Evolutionary conservation across 2,329 filamentous ascomycete species (phyloP), one percentile per base, ranked within the genome.

Genomic region (Paraconiothyrium sp.): DNA sequence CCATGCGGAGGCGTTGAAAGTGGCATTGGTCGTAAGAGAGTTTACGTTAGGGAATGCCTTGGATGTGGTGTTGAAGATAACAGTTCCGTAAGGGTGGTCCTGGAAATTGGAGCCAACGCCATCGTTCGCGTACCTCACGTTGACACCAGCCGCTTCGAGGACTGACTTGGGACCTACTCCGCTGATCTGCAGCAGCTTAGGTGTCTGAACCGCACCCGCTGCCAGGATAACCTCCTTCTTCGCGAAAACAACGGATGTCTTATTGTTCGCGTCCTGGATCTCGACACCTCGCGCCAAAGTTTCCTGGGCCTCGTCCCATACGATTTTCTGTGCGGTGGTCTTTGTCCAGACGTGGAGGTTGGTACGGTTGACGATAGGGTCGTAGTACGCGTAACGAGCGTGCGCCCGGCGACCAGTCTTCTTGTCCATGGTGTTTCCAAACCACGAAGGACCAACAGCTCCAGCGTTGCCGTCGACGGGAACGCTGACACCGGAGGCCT

Each of bases 181-280:
- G 37, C 69, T 72, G 11, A 73, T 64, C 47, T 72, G 69, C 1
- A 77, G n/a, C 86, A 82, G 16, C 87, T 78, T 73, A 85, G 86
- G 5, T 84, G 88, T 11, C 84, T 87, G 69, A 84, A 83, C 44
- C 86, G 68, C 78, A 32, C 81, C 84, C 0, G 89, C 89, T 0
- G 86, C 87, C 2, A 91, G 73, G 43, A 91, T 83, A 9, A 90
- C 83, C 64, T 90, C 88, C 58, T 66, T 30, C 27, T 30, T 20
- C 60, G 64, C 14, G 54, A 65, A 0, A 71, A 72, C 22, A 64
- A 71, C 71, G 39, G 63, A 51, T 10, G 39, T 46, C 8, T 5
- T 16, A 6, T 30, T 30, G 11, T 49, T 35, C 5, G 24, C 11
- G 14, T n/a, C 34, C 27, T 30, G 27, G 32, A 70, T 66, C 44